Evolutionary conservation across 2,329 filamentous ascomycete species (phyloP).

Genomic region (Cylindrodendrum hubeiense): DNA sequence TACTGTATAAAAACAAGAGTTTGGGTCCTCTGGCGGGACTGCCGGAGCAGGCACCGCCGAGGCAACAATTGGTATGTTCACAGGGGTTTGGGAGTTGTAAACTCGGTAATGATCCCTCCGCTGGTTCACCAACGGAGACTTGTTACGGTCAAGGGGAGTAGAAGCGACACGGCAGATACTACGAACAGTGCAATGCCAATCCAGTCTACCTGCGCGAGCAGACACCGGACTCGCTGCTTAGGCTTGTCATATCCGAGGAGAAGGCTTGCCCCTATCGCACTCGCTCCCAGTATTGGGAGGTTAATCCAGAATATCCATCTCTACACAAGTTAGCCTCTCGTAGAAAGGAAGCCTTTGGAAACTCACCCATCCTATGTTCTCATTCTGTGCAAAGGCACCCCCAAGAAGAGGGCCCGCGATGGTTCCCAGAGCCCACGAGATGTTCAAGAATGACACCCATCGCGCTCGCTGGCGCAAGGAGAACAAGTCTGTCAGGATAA

Average conservation of each 20-base stretch:
- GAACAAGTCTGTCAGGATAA: slow-evolving; percentile 55
- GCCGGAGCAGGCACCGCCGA: no score
- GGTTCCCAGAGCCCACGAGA: slow-evolving; percentile 70
- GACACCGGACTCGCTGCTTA: not conserved
- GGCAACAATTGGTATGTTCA: no score
- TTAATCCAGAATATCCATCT: slow-evolving; percentile 54
- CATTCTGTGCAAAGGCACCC: slow-evolving; percentile 34
- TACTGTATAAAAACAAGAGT: no score
- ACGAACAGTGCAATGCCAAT: slow-evolving; percentile 70
- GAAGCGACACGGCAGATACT: slow-evolving; percentile 27
- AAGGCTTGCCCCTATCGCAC: slow-evolving; percentile 37
- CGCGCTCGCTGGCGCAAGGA: slow-evolving; percentile 56
- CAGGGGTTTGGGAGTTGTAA: no score
- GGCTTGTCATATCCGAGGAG: slow-evolving; percentile 44
- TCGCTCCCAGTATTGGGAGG: slow-evolving; percentile 46
- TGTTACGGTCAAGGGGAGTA: slow-evolving; percentile 34
- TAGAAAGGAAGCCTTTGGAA: not conserved
- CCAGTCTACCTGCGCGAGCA: slow-evolving; percentile 66
- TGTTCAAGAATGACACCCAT: slow-evolving; percentile 53
- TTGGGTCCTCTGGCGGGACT: no score
- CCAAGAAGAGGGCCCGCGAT: slow-evolving; percentile 44
- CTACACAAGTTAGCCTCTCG: slow-evolving; percentile 24
- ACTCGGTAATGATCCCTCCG: no score
- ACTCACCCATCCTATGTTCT: slow-evolving; percentile 39
- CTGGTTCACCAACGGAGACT: no score